Evolutionary conservation across 2,329 filamentous ascomycete genomes (phyloP), one percentile per base, ranked within the genome.

Genomic region (Aspergillus brunneoviolaceus): DNA sequence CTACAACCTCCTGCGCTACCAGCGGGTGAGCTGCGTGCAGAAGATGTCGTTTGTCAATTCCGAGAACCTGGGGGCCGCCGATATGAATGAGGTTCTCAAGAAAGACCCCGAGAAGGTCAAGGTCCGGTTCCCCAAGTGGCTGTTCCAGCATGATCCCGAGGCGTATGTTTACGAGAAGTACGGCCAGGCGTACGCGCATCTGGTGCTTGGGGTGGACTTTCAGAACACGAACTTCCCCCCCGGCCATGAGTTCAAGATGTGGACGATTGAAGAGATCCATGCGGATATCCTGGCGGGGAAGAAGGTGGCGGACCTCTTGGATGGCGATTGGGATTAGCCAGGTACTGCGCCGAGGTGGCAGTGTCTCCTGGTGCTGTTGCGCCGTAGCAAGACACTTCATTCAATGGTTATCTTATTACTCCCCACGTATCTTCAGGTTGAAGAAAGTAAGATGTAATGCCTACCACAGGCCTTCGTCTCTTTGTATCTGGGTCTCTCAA

Each of bases 21-120:
- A 78, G 60, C 77, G 80, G 54, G 80, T 79, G 52, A 74, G 76
- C 5, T 82, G 80, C 70, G 78, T 79, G 2, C 81, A 82, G 59
- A 81, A 82, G 59, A 75, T 81, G 39, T 76, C 78, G 48, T 80
- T 78, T 35, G 72, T 77, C 60, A 74, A 75, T 39, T 72, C 80
- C 63, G 75, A 78, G 65, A 35, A 35, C 33, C 33, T 35, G 33
- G 33, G 33, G 11, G 33, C 33, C 4, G 33, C 33, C 11, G 33
- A 35, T 35, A 35, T 35, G 33, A 35, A 35, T 35, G 33, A 35
- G n/a, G 42, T 14, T 2, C 35, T 25, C 2, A 21, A 29, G 23
- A 59, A 56, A n/a, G 49, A 60, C 5, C 54, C 61, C 4, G 19
- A 56, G 3, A 52, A 51, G 9, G 27, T 61, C 7, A 49, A 57